A percentile compares a stretch with the other conserved stretches of the same genome.
Conservation (phyloP, 2,329 filamentous ascomycete species). For the Aspergillus pseudoterreus region DNA sequence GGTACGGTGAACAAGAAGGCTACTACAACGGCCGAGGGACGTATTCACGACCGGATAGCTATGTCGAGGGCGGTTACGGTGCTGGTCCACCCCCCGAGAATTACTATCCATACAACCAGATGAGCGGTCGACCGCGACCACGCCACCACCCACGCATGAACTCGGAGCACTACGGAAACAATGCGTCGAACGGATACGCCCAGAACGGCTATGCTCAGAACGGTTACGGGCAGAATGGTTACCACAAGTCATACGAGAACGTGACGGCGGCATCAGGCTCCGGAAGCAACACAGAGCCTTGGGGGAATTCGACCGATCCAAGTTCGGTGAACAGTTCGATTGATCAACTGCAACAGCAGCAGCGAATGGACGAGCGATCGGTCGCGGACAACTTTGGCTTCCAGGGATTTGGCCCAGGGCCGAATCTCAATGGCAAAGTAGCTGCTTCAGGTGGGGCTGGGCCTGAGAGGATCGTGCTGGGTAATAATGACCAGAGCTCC, state of each 20-base stretch:
- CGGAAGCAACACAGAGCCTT: constrained; percentile 67
- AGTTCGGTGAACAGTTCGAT: constrained; percentile 92
- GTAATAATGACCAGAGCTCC: constrained; percentile 3
- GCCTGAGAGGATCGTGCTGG: constrained; percentile 11
- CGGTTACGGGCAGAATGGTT: constrained; percentile 44
- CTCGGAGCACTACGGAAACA: constrained; percentile 36
- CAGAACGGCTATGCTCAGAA: constrained; percentile 33
- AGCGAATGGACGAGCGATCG: constrained; percentile 26
- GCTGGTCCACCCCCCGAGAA: constrained; percentile 45
- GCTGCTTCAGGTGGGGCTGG: constrained; percentile 14
- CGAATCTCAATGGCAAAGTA: constrained; percentile 32
- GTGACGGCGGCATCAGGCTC: constrained; percentile 65
- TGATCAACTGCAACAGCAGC: constrained; percentile 62
- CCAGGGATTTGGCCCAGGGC: constrained; percentile 44
- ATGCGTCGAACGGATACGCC: constrained; percentile 25
- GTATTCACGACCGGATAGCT: constrained; percentile 44
- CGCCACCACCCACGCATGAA: constrained; percentile 31
- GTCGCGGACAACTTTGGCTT: constrained; percentile 64
- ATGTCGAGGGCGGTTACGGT: constrained; percentile 32
- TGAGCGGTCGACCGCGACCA: constrained; percentile 26
- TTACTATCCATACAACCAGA: constrained; percentile 43
- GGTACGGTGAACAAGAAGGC: constrained; percentile 29
- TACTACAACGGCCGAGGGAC: constrained; percentile 33
- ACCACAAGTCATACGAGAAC: constrained; percentile 82
- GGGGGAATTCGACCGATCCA: constrained; percentile 80